Base-by-base conservation (phyloP, 768 basidiomycete genomes). In the Tylopilus sp. region DNA sequence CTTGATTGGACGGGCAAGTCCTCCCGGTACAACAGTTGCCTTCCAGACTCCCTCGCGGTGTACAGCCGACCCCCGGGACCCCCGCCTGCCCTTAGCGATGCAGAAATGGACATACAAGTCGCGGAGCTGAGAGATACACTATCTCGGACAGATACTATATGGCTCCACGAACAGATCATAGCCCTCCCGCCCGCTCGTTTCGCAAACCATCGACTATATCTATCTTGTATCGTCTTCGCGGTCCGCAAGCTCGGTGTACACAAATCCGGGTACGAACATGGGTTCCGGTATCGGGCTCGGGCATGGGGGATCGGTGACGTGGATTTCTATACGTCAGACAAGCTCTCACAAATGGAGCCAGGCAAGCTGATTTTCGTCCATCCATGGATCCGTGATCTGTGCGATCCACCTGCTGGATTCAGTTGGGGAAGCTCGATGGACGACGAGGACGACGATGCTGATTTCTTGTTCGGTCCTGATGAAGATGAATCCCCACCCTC, bases 361-460 rank as follows among this genome's bases (percentile, higher is more conserved):
- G 45, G 36, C 14, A 48, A 44, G 22, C 24, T 59, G 10, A 21
- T 40, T 30, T 21, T 61, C 17, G 48, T 57, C 13, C 43, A 51
- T 42, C 60, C 59, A 2, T 61, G 59, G 59, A 30, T 61, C 31
- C 46, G 59, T n/a, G 46, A 50, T 25, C 24, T 61, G 3, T 25
- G 21, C 2, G 42, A 31, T 19, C 54, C 41, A 8, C 45, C 40
- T 2, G 54, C 52, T 6, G 40, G 34, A 7, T 33, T 37, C 21
- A 21, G 6, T 5, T n/a, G 24, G 48, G 31, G 34, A 11, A 14
- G 26, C 6, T 5, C 11, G 12, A 13, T 8, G 1, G 48, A 47
- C 22, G 22, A 25, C 4, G 37, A 33, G 0, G 33, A n/a, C n/a
- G n/a, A n/a, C n/a, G n/a, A n/a, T n/a, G n/a, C n/a, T n/a, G n/a